These are phyloP conservation scores for Silene uniflora DNA, from an alignment of 148 eudicot genomes.

Conservation along the genomic window DNA sequence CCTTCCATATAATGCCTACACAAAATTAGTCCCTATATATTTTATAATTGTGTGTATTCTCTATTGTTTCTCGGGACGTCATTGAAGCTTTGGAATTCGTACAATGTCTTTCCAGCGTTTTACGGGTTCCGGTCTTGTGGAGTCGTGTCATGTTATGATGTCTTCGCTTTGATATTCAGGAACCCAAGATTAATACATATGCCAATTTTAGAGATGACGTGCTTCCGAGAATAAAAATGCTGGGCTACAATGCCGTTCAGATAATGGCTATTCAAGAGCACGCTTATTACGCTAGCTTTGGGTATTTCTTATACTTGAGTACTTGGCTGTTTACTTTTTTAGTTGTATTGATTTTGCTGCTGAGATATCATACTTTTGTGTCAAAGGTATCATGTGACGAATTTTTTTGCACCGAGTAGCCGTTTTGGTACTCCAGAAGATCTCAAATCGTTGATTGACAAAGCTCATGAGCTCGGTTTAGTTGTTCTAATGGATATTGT, in stretches of 20 bases:
- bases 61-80: background rate
- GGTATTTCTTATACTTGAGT: conserved; percentile 41
- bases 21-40: background rate
- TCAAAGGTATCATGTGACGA: conserved; percentile 89
- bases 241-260: conserved; percentile 97
- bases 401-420: conserved; percentile 98
- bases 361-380: conserved; percentile 20
- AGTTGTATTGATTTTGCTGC: conserved; percentile 10
- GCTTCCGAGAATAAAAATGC: conserved; percentile 88
- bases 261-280: conserved; percentile 99
- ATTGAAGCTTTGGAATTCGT: background rate
- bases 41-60: background rate
- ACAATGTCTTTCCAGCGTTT: background rate
- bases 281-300: conserved; percentile 96
- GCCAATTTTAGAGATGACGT: conserved; percentile 94
- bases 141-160: background rate
- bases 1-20: background rate
- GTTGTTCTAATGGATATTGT: conserved; percentile 98
- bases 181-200: conserved; percentile 81
- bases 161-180: conserved; percentile 47
- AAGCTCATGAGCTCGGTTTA: conserved; percentile 94
- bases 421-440: conserved; percentile 99
- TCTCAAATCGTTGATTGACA: conserved; percentile 92
- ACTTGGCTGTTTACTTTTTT: background rate
- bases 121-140: background rate